Conservation (phyloP, 192 early-diverging fungal genomes). For the Haplosporangium gracile region DNA sequence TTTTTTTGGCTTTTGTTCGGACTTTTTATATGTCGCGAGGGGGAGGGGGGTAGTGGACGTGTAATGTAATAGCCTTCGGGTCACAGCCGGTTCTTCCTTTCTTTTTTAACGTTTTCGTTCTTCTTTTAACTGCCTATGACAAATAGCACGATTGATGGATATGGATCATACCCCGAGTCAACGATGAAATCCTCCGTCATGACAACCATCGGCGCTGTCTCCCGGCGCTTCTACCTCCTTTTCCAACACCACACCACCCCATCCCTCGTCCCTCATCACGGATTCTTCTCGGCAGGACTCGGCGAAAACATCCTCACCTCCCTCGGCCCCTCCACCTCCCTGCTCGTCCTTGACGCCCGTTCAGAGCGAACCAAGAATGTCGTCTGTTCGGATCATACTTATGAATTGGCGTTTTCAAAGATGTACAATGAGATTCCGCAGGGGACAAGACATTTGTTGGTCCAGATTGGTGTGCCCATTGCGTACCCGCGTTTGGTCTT, state of each 20-base stretch:
- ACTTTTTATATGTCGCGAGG: not conserved
- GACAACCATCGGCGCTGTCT: conserved; percentile 60
- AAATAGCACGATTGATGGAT: conserved; percentile 79
- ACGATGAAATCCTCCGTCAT: conserved; percentile 34
- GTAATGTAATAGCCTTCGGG: not conserved
- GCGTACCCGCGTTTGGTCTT: conserved; percentile 81
- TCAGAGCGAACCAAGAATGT: conserved; percentile 76
- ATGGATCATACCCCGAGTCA: conserved; percentile 84
- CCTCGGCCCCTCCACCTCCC: conserved; percentile 73
- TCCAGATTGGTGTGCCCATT: conserved; percentile 81
- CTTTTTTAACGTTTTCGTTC: not conserved
- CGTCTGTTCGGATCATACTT: conserved; percentile 71
- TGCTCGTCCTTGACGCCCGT: conserved; percentile 81
- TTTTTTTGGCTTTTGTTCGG: conserved; percentile 4
- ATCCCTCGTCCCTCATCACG: conserved; percentile 70
- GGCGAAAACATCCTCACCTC: conserved; percentile 76
- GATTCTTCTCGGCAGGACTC: conserved; percentile 61
- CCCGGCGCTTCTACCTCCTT: conserved; percentile 83
- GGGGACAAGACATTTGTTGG: conserved; percentile 74
- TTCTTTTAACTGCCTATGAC: not conserved
- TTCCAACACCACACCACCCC: conserved; percentile 88
- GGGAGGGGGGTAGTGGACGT: not conserved
- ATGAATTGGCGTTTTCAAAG: conserved; percentile 71
- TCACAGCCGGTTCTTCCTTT: not conserved
- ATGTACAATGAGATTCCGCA: conserved; percentile 70